phyloP scores from a whole-genome alignment of 202 grass and related monocot genomes.

The Setaria viridis region DNA sequence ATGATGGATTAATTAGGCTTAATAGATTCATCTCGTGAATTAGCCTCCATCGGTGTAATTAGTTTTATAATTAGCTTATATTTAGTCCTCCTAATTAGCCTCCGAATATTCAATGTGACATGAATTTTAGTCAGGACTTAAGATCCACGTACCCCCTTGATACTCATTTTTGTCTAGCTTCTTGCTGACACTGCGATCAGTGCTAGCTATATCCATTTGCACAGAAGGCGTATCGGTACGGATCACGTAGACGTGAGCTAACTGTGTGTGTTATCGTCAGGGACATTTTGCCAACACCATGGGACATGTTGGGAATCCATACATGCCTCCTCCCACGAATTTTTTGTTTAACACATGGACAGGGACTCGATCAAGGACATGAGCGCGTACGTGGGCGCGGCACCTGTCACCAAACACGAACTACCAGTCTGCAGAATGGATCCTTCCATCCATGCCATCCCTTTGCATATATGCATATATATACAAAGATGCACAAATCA shows the following conservation, averaged over 20 bases:
- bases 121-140: too few species aligned
- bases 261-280: too few species aligned
- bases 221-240: neutral
- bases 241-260: neutral
- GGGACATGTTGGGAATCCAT: neutral
- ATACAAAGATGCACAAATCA: neutral
- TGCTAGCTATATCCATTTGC: neutral
- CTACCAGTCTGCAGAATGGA: constrained; percentile 30
- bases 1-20: too few species aligned
- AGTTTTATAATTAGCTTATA: too few species aligned
- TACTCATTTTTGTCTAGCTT: neutral
- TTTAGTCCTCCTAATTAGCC: too few species aligned
- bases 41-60: too few species aligned
- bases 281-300: too few species aligned
- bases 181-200: neutral
- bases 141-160: neutral
- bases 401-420: constrained; percentile 36
- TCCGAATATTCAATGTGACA: too few species aligned
- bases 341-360: neutral
- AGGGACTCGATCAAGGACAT: neutral
- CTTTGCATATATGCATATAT: neutral
- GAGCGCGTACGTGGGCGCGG: neutral
- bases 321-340: neutral
- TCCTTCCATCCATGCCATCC: constrained; percentile 24
- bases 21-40: too few species aligned